Percentiles rank a stretch among this genome's conserved stretches.
These are phyloP conservation scores for Geotrichum aggregatum DNA, from an alignment of 1,139 yeast genomes.

Conservation along the genomic window DNA sequence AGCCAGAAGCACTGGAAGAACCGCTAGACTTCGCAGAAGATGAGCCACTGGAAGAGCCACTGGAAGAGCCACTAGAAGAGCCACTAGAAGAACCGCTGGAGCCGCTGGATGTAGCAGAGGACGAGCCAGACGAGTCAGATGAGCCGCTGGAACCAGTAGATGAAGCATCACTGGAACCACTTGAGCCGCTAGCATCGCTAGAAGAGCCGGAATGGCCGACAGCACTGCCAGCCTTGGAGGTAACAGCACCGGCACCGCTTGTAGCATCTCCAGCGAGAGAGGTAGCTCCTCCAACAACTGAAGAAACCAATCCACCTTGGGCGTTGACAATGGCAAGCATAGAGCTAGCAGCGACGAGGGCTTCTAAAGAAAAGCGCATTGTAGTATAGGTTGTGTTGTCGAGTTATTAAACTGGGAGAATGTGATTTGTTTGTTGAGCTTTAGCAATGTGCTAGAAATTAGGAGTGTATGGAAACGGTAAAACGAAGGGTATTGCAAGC, in stretches of 20 bases:
- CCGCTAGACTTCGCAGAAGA: conserved; percentile 1
- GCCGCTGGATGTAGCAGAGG: not conserved
- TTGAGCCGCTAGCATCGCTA: not conserved
- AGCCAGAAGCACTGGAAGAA: not conserved
- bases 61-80: not conserved
- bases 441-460: too few relatives aligned
- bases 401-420: not conserved
- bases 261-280: conserved; percentile 5
- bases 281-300: not conserved
- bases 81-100: conserved; percentile 5
- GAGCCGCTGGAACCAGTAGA: not conserved
- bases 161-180: not conserved
- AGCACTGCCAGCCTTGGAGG: conserved; percentile 2
- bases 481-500: not conserved
- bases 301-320: conserved; percentile 3
- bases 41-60: conserved; percentile 1
- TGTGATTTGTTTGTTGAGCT: not conserved
- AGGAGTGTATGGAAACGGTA: not conserved
- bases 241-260: conserved; percentile 3
- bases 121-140: not conserved
- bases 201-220: not conserved
- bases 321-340: conserved; percentile 6
- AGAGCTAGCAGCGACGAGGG: conserved; percentile 11
- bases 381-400: too few relatives aligned
- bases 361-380: conserved; percentile 5